Base-by-base conservation (phyloP, 1,139 yeast species). In the Pichia sp. region DNA sequence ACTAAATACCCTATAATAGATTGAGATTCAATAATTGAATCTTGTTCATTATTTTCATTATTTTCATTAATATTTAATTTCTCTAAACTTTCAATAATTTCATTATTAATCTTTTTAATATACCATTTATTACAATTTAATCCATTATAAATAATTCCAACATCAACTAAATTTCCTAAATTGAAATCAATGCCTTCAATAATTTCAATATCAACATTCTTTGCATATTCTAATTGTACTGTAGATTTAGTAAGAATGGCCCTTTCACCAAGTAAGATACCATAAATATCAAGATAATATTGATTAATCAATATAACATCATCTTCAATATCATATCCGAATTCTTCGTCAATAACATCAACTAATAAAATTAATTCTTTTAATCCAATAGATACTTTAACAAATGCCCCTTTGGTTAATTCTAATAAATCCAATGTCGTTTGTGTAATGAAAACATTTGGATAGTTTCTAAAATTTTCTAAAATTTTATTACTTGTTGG, bases 211-310 rank as follows among this genome's bases (percentile, higher is more conserved):
- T 36, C 44, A 8, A 60, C 42, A 11, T 30, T 35, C 1, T 49
- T 42, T 0, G 62, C 62, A 49, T 61, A 61, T 8, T 51, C 51
- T 3, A 87, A 87, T 46, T 78, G 82, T 3, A 60, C 55, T 2
- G 61, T 50, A 30, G 68, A 65, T 54, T 72, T 80, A 8, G 59
- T 58, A 0, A 89, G 55, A 24, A 66, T 66, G 1, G 86, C 65
- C 47, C 96, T 66, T 55, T 87, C 96, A 28, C 97, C 97, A 10
- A 84, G 66, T 7, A 84, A 60, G 4, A 84, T 57, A 9, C 82
- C 85, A 1, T 77, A 74, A 23, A 81, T 66, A 3, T 66, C 60
- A 48, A 94, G 65, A 38, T 78, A 60, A 5, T 68, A 55, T 1
- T 64, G 51, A 2, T 87, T 73, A 1, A 87, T 53, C 38, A 72